Evolutionary conservation across 148 eudicot genomes (phyloP).

Genomic region (Selenicereus undatus): DNA sequence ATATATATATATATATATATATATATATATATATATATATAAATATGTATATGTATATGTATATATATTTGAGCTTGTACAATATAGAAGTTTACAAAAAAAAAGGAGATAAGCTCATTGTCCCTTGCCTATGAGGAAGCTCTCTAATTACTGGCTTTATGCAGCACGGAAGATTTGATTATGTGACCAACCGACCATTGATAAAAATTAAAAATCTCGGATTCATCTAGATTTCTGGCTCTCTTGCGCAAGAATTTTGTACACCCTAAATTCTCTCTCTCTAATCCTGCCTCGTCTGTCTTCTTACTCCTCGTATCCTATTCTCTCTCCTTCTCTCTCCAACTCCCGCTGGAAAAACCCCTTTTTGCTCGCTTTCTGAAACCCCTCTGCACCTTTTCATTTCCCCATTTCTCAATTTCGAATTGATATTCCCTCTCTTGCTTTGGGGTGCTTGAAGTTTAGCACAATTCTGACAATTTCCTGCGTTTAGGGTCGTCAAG

Average conservation of each 20-base stretch:
- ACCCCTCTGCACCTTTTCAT: neutral
- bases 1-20: too few species aligned
- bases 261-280: neutral
- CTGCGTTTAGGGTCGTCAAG: neutral
- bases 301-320: conserved; percentile 27
- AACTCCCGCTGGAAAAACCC: neutral
- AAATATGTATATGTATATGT: too few species aligned
- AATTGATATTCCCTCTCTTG: neutral
- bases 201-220: neutral
- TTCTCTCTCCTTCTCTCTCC: conserved; percentile 14
- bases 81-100: too few species aligned
- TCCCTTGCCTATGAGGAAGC: neutral
- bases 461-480: neutral
- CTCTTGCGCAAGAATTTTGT: neutral
- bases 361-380: neutral
- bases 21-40: too few species aligned
- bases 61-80: too few species aligned
- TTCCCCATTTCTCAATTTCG: neutral
- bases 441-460: neutral
- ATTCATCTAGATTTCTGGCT: neutral
- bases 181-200: neutral
- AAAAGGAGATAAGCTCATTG: too few species aligned
- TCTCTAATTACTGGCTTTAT: neutral
- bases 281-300: neutral
- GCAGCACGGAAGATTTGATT: neutral